Evolutionary conservation across 345 rosid genomes (phyloP), one percentile per base, ranked within the genome.

Genomic region (Aethionema arabicum): DNA sequence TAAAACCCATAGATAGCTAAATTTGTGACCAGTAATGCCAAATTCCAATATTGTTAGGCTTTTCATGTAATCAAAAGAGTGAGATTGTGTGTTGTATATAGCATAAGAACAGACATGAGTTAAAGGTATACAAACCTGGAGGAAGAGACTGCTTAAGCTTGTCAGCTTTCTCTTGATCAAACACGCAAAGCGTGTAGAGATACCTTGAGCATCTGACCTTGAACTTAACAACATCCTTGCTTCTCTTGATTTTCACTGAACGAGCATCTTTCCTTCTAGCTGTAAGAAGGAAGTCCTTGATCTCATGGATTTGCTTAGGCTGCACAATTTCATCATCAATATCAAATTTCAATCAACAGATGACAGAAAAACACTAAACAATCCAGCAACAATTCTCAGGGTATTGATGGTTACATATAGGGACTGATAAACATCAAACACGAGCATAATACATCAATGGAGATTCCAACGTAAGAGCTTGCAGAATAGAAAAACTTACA

Each of bases 231-330:
- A 77, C 84, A 59, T 85, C 88, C 51, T 56, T 83, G 82, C 91
- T 78, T 77, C 79, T 87, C 88, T 89, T 89, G 74, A 87, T 89
- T 73, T 89, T 89, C 82, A 89, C 97, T 0, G 95, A 85, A 65
- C 88, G 79, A 0, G 93, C 97, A 65, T 92, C 96, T 45, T 92
- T 92, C 84, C 98, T 89, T 65, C 98, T 80, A 13, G 93, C 98
- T 50, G 98, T 87, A 43, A 89, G 80, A 69, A 92, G 98, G 78
- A 92, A 92, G 75, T 89, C 98, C 79, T 87, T 89, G 62, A 89
- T 87, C 86, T 92, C 98, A 4, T 83, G 95, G 56, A 89, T 89
- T 78, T 89, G 93, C 82, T 89, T 86, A 21, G 98, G 98, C 98
- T 86, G 74, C 58, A 73, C 8, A 61, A 33, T 5, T 48, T 16